Evolutionary conservation across 805 yeast genomes (phyloP).

Genomic region (Barnettozyma siamensis): DNA sequence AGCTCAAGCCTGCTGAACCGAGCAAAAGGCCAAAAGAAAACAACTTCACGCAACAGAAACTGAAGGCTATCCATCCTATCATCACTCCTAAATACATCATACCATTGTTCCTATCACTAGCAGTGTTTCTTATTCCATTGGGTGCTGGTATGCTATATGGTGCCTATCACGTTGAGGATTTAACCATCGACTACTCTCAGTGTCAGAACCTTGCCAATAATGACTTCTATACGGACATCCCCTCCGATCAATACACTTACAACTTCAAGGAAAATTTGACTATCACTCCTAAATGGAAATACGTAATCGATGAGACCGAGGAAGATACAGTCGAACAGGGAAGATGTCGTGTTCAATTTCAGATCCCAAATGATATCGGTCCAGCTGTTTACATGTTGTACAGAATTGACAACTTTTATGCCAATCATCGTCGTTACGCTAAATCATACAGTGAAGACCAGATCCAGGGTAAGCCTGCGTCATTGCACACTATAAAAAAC

Average conservation of each 20-base stretch:
- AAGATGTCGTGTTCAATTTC: slow-evolving; percentile 69
- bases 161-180: slow-evolving; percentile 62
- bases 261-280: slow-evolving; percentile 47
- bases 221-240: slow-evolving; percentile 43
- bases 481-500: slow-evolving; percentile 44
- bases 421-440: slow-evolving; percentile 93
- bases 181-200: slow-evolving; percentile 68
- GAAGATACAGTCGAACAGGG: slow-evolving; percentile 45
- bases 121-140: slow-evolving; percentile 80
- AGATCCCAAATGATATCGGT: slow-evolving; percentile 62
- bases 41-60: slow-evolving; percentile 64
- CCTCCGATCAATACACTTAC: slow-evolving; percentile 46
- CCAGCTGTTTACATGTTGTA: slow-evolving; percentile 77
- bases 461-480: slow-evolving; percentile 67
- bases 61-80: slow-evolving; percentile 65
- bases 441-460: slow-evolving; percentile 83
- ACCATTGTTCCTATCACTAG: slow-evolving; percentile 68
- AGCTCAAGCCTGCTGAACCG: slow-evolving; percentile 30
- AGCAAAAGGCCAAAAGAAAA: slow-evolving; percentile 66
- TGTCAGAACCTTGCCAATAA: slow-evolving; percentile 53
- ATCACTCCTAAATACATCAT: slow-evolving; percentile 85
- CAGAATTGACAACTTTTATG: slow-evolving; percentile 81
- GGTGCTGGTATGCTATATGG: slow-evolving; percentile 81
- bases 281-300: slow-evolving; percentile 63
- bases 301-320: slow-evolving; percentile 34